Base-by-base conservation (phyloP, 495 filamentous ascomycete genomes). In the Annulohypoxylon stygium region DNA sequence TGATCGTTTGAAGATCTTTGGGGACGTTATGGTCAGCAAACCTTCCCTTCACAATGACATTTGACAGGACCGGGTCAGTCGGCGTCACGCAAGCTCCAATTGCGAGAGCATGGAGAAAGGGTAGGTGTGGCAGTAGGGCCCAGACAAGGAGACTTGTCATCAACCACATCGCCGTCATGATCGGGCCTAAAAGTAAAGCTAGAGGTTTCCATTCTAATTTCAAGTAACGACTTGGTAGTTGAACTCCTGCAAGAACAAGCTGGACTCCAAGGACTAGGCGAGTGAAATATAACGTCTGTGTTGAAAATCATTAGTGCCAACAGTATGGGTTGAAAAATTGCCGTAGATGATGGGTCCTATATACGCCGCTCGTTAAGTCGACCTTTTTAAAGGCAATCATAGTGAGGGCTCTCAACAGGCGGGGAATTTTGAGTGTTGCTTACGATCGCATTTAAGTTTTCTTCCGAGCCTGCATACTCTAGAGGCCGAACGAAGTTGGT, bases 121-220 rank as follows among this genome's bases (percentile, higher is more conserved):
- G 79, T 23, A 97, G 79, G 65, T 90, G 82, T 0, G 93, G 93
- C 2, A 97, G 90, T 68, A 97, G 80, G 0, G 83, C 93, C 90
- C 90, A 97, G 60, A 97, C 83, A 2, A 97, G 78, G 3, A 97
- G 79, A 73, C 89, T 91, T 59, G 92, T 97, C 47, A 82, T 83
- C n/a, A 97, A 70, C 95, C 95, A 97, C 94, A 97, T 97, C 65
- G 83, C 83, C 12, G 87, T 86, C 94, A 97, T 97, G 37, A 92
- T 90, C 8, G 95, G 95, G 0, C 94, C 94, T 8, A 97, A 86
- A 3, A 97, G 87, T 8, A 95, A 77, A 0, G 88, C 80, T 20
- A 98, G 83, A 30, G 90, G 89, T 70, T 88, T 91, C 93, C 93
- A 95, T 91, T 97, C 89, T 71, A 85, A 87, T 77, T 85, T 81